Conservation (phyloP, 129 eudicot genomes). For the Artemisia tridentata region DNA sequence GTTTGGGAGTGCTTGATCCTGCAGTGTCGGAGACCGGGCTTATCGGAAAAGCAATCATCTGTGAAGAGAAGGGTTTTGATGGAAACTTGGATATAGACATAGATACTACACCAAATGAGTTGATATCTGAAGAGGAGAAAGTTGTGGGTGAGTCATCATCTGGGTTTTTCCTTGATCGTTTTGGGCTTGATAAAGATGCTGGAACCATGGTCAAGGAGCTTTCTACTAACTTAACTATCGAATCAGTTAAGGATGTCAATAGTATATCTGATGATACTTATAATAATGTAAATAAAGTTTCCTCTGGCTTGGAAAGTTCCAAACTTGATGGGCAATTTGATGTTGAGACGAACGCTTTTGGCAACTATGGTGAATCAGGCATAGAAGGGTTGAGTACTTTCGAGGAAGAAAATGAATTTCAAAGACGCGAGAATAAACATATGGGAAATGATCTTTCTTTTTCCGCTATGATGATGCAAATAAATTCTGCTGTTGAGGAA, state of each 20-base stretch:
- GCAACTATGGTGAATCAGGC: constrained; percentile 24
- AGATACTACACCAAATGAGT: constrained; percentile 21
- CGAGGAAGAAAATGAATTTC: constrained; percentile 30
- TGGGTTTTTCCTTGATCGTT: constrained; percentile 34
- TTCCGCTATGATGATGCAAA: constrained; percentile 32
- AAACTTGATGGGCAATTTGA: constrained; percentile 31
- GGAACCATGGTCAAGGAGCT: constrained; percentile 28
- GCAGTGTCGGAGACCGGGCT: constrained; percentile 16
- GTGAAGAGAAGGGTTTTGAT: constrained; percentile 28
- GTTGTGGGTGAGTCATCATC: constrained; percentile 34
- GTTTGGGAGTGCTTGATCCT: constrained; percentile 19
- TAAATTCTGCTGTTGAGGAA: constrained; percentile 9
- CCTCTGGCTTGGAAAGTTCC: constrained; percentile 31
- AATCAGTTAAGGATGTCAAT: constrained; percentile 13
- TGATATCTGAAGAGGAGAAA: constrained; percentile 33
- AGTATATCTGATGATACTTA: constrained; percentile 19
- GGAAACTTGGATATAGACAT: constrained; percentile 25
- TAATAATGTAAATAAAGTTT: constrained; percentile 22
- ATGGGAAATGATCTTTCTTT: constrained; percentile 22
- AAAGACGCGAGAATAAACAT: constrained; percentile 9
- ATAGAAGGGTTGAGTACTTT: constrained; percentile 18
- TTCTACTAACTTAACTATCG: constrained; percentile 14
- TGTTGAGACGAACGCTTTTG: constrained; percentile 22
- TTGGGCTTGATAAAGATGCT: constrained; percentile 32
- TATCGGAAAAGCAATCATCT: constrained; percentile 27